A percentile compares a stretch with the other conserved stretches of the same genome.
These are phyloP conservation scores for Phialophora verrucosa DNA, from an alignment of 2,329 filamentous ascomycete species.

Conservation along the genomic window DNA sequence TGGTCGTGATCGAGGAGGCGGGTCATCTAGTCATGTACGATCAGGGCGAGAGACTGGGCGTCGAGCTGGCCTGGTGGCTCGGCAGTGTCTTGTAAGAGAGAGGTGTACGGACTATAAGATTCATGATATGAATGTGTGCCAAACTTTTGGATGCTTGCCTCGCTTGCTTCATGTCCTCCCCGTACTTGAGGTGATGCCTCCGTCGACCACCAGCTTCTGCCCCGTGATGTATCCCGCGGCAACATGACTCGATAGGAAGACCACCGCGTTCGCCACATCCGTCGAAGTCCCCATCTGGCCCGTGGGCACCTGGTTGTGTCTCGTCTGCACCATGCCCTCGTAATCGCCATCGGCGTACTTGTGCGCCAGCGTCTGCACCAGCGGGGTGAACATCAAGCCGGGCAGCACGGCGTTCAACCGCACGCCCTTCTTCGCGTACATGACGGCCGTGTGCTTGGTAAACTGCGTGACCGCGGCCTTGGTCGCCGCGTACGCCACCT, in stretches of 20 bases:
- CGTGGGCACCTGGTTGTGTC: slow-evolving; percentile 64
- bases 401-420: slow-evolving; percentile 63
- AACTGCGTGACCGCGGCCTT: slow-evolving; percentile 57
- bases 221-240: slow-evolving; percentile 65
- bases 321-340: slow-evolving; percentile 57
- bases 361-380: slow-evolving; percentile 53
- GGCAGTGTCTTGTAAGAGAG: neutral
- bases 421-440: slow-evolving; percentile 55
- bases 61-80: slow-evolving; percentile 49
- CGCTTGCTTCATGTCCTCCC: slow-evolving; percentile 33
- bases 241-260: slow-evolving; percentile 64
- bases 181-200: slow-evolving; percentile 46
- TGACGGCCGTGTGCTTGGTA: slow-evolving; percentile 54
- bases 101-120: no score
- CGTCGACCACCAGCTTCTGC: slow-evolving; percentile 59
- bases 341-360: slow-evolving; percentile 55
- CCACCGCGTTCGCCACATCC: slow-evolving; percentile 63
- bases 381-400: slow-evolving; percentile 63
- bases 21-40: slow-evolving; percentile 56
- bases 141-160: neutral
- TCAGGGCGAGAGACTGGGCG: slow-evolving; percentile 48
- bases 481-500: slow-evolving; percentile 58
- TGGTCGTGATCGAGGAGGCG: slow-evolving; percentile 48
- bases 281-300: slow-evolving; percentile 65
- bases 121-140: no score